phyloP scores from a whole-genome alignment of 1,284 basidiomycete genomes.

The Fomitiporia mediterranea region DNA sequence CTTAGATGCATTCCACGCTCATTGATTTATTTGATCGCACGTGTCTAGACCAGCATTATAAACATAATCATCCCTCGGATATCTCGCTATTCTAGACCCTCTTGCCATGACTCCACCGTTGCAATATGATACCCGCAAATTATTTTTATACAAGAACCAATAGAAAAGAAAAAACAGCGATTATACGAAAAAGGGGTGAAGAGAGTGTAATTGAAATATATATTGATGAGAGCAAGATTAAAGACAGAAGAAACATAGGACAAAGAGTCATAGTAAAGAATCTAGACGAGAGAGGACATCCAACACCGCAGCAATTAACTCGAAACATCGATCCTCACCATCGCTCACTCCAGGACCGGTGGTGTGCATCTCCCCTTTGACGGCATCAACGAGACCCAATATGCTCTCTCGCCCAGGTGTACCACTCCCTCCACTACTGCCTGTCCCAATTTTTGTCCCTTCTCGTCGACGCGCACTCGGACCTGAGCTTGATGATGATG shows the following conservation, averaged over 20 bases:
- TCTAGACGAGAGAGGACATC: conserved; percentile 89
- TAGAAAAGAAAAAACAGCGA: neutral
- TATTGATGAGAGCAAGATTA: neutral
- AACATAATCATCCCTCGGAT: too few species aligned
- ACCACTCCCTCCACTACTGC: conserved; percentile 36
- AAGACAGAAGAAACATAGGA: neutral
- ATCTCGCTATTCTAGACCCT: too few species aligned
- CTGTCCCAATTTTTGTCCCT: conserved; percentile 48
- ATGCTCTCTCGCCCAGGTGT: conserved; percentile 56
- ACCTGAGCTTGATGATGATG: conserved; percentile 29
- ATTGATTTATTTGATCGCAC: too few species aligned
- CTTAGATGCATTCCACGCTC: too few species aligned
- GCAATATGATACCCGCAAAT: neutral
- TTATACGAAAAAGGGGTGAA: neutral
- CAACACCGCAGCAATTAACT: conserved; percentile 85
- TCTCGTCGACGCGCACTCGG: conserved; percentile 37
- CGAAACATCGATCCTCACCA: conserved; percentile 77
- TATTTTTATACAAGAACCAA: neutral
- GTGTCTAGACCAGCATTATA: too few species aligned
- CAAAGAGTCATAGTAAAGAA: conserved; percentile 53
- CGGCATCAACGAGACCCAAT: conserved; percentile 75
- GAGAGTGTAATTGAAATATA: neutral
- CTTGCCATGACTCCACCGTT: too few species aligned
- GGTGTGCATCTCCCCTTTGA: conserved; percentile 59
- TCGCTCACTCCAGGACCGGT: conserved; percentile 35